These are phyloP conservation scores for Zymoseptoria ardabiliae DNA, from an alignment of 2,329 filamentous ascomycete genomes.

Conservation along the genomic window DNA sequence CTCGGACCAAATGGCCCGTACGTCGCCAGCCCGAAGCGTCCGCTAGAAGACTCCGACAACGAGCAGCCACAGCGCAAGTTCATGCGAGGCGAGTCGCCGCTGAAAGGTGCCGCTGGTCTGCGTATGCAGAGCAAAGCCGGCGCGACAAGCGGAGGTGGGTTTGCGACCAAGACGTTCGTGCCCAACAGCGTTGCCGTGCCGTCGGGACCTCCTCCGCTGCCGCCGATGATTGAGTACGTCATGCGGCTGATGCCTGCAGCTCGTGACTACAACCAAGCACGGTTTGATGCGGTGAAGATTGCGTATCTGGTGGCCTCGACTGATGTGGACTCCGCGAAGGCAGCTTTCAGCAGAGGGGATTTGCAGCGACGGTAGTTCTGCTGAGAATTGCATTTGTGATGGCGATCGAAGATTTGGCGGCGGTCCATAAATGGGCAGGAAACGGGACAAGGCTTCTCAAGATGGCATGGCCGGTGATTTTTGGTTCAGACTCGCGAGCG, in stretches of 20 bases:
- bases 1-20: constrained; percentile 30
- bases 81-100: constrained; percentile 78
- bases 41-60: constrained; percentile 56
- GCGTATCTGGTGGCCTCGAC: constrained; percentile 61
- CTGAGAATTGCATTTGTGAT: background rate
- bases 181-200: constrained; percentile 24
- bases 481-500: background rate
- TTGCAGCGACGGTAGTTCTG: background rate
- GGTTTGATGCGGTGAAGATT: constrained; percentile 63
- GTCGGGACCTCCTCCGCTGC: constrained; percentile 55
- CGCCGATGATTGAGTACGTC: constrained; percentile 56
- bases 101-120: constrained; percentile 83
- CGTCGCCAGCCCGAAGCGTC: constrained; percentile 41
- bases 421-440: background rate
- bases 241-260: constrained; percentile 55
- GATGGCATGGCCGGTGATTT: background rate
- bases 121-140: constrained; percentile 65
- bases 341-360: background rate
- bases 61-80: constrained; percentile 75
- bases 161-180: constrained; percentile 28
- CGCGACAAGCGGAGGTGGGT: constrained; percentile 20
- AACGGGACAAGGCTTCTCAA: background rate
- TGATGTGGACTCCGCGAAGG: background rate
- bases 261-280: constrained; percentile 58
- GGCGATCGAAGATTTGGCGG: background rate